A percentile compares a stretch with the other conserved stretches of the same genome.
Conservation (phyloP, 495 filamentous ascomycete species). For the Neurospora tetraspora region DNA sequence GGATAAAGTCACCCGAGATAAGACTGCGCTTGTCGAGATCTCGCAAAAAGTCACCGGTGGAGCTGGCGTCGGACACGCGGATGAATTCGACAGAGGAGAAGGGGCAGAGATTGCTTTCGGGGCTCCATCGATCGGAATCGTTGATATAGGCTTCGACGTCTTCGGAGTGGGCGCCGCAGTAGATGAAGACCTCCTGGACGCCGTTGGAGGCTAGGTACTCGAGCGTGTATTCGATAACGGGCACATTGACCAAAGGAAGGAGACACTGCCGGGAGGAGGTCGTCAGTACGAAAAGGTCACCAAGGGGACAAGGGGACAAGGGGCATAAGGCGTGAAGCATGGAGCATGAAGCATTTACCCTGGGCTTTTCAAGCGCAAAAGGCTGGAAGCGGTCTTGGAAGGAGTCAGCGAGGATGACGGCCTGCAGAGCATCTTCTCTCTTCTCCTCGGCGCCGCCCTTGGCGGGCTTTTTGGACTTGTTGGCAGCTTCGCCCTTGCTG, state of each 20-base stretch:
- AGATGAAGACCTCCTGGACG: conserved; percentile 84
- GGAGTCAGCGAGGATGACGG: conserved; percentile 84
- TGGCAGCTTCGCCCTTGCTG: conserved; percentile 29
- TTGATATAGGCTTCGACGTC: conserved; percentile 78
- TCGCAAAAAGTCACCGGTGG: conserved; percentile 89
- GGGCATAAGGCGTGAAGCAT: background rate
- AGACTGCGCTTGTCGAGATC: conserved; percentile 81
- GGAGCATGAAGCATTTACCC: conserved; percentile 46
- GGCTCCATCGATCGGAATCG: conserved; percentile 32
- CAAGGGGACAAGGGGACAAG: background rate
- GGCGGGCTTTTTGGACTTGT: conserved; percentile 47
- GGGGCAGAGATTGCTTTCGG: conserved; percentile 54
- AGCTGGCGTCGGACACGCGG: conserved; percentile 68
- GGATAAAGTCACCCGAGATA: conserved; percentile 82
- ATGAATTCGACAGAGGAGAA: conserved; percentile 78
- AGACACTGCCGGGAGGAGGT: conserved; percentile 55
- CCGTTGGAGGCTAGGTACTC: conserved; percentile 93
- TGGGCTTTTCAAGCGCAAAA: conserved; percentile 78
- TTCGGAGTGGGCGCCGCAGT: conserved; percentile 82
- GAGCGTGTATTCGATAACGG: conserved; percentile 93
- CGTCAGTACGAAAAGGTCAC: conserved; percentile 7
- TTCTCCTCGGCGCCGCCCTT: conserved; percentile 47
- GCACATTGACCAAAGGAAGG: conserved; percentile 83
- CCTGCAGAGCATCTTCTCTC: conserved; percentile 81
- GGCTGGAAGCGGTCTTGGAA: conserved; percentile 87